Percentiles rank a stretch among this genome's conserved stretches.
phyloP scores from a whole-genome alignment of 306 rosid species.

The Sesbania bispinosa region DNA sequence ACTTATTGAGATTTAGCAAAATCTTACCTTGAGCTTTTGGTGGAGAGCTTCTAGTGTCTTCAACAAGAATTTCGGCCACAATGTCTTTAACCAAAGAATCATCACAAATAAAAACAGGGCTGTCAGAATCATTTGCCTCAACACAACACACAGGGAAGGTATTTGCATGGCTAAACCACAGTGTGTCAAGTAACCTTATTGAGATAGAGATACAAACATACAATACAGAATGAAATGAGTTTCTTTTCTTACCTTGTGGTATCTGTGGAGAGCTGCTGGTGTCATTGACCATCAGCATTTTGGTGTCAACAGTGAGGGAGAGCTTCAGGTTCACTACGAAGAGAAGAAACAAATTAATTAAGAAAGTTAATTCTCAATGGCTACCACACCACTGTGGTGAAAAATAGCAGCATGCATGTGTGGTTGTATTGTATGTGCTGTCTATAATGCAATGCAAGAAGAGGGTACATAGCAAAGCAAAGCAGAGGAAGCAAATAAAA shows the following conservation, averaged over 20 bases:
- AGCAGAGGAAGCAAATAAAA: no score
- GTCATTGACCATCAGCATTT: conserved; percentile 54
- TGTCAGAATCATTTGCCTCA: conserved; percentile 3
- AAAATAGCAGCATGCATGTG: conserved; percentile 17
- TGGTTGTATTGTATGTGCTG: background rate
- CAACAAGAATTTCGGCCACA: conserved; percentile 4
- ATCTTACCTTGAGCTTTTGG: conserved; percentile 26
- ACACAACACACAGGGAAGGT: background rate
- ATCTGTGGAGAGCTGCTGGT: conserved; percentile 28
- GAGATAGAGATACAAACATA: no score
- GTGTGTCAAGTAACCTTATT: background rate
- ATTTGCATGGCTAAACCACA: background rate
- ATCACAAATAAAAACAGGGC: background rate
- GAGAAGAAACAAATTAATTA: conserved; percentile 22
- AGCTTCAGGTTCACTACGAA: conserved; percentile 57
- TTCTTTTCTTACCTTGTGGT: conserved; percentile 32
- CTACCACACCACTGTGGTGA: background rate
- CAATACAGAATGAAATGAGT: no score
- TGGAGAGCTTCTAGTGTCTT: conserved; percentile 16
- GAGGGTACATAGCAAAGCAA: no score
- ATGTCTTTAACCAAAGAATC: conserved; percentile 27
- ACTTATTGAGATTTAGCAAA: conserved; percentile 2
- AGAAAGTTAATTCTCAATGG: background rate
- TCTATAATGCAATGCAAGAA: no score
- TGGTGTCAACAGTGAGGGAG: conserved; percentile 41